Evolutionary conservation across 1,284 basidiomycete genomes (phyloP).

Genomic region (Austroboletus rostrupii): DNA sequence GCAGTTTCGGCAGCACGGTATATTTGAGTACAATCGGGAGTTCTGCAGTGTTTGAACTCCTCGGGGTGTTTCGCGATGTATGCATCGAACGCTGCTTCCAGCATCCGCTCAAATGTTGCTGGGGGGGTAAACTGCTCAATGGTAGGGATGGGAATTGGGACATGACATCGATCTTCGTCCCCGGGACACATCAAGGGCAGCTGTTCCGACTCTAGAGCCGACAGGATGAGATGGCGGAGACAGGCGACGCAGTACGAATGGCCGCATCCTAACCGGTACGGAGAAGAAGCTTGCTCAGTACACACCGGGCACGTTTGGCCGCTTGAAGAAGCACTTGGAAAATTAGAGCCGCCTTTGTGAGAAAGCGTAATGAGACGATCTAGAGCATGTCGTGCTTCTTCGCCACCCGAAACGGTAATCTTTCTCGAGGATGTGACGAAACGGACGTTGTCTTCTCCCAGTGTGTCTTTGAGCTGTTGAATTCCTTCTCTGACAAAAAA

Average conservation of each 20-base stretch:
- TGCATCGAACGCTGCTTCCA: slow-evolving; percentile 42
- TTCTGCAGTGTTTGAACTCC: slow-evolving; percentile 50
- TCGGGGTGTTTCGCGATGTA: slow-evolving; percentile 45
- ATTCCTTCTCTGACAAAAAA: slow-evolving; percentile 49
- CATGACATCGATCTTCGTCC: slow-evolving; percentile 43
- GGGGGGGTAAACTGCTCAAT: slow-evolving; percentile 45
- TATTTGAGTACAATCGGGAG: slow-evolving; percentile 54
- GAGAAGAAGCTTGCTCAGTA: slow-evolving; percentile 40
- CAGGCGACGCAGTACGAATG: slow-evolving; percentile 53
- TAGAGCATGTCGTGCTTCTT: slow-evolving; percentile 44
- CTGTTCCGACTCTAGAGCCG: slow-evolving; percentile 39
- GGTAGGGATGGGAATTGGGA: slow-evolving; percentile 46
- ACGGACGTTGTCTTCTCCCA: slow-evolving; percentile 49
- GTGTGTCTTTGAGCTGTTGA: slow-evolving; percentile 40
- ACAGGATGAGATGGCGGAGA: slow-evolving; percentile 46
- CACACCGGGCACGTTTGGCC: slow-evolving; percentile 47
- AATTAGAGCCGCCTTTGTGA: slow-evolving; percentile 11
- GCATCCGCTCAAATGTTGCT: slow-evolving; percentile 40
- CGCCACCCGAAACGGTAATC: slow-evolving; percentile 46
- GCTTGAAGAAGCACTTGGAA: too few relatives aligned
- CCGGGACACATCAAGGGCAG: slow-evolving; percentile 55
- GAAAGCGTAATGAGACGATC: slow-evolving; percentile 41
- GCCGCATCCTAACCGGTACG: slow-evolving; percentile 45
- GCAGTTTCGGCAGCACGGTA: slow-evolving; percentile 37
- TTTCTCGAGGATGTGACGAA: slow-evolving; percentile 35